Conservation (phyloP, 768 basidiomycete genomes). For the Ramaria rubella region DNA sequence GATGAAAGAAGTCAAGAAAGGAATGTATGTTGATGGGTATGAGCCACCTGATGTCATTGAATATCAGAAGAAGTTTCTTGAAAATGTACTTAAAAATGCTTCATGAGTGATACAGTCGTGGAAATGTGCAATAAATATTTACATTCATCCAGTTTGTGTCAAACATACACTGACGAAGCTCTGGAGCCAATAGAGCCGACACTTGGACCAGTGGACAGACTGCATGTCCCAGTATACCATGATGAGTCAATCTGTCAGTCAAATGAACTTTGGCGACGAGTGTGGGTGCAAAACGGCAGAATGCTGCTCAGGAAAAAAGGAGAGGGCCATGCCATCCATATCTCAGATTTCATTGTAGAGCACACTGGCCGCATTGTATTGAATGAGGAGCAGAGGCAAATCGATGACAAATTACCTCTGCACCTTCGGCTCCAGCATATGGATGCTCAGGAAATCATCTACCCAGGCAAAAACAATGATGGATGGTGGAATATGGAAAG, state of each 20-base stretch:
- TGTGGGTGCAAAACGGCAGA: neutral
- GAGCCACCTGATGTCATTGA: too few relatives aligned
- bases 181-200: neutral
- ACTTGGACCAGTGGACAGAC: neutral
- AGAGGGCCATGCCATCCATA: slow-evolving; percentile 16
- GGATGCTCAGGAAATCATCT: neutral
- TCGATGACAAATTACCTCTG: slow-evolving; percentile 10
- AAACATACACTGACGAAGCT: neutral
- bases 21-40: too few relatives aligned
- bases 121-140: neutral
- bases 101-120: neutral
- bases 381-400: slow-evolving; percentile 9
- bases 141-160: neutral
- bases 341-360: slow-evolving; percentile 20
- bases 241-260: neutral
- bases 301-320: slow-evolving; percentile 23
- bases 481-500: neutral
- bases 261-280: neutral
- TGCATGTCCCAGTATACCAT: neutral
- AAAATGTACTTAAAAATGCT: neutral
- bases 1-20: neutral
- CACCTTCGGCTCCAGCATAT: slow-evolving; percentile 2
- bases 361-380: slow-evolving; percentile 15
- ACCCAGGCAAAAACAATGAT: slow-evolving; percentile 7
- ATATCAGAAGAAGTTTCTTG: neutral